phyloP scores from a whole-genome alignment of 345 rosid species.

The Salix suchowensis region DNA sequence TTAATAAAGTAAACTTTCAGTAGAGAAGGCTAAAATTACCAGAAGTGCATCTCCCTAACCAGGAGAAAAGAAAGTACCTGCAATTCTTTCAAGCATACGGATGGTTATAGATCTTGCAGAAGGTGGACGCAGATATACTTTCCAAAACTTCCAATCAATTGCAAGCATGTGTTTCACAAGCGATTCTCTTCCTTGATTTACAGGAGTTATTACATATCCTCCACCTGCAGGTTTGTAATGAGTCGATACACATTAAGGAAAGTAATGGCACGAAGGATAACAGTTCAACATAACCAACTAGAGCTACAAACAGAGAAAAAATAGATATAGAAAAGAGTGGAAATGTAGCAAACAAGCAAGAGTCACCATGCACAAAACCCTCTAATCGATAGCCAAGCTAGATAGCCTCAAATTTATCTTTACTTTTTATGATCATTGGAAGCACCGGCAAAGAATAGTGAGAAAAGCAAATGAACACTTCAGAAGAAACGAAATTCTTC shows the following conservation, averaged over 20 bases:
- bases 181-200: conserved; percentile 62
- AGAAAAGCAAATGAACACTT: not conserved
- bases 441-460: not conserved
- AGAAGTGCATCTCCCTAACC: not conserved
- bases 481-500: not conserved
- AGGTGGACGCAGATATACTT: conserved; percentile 52
- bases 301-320: not conserved
- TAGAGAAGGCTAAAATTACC: not conserved
- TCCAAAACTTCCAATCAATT: conserved; percentile 89
- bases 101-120: conserved; percentile 67
- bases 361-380: not conserved
- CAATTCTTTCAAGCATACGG: conserved; percentile 76
- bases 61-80: conserved; percentile 34
- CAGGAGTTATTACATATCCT: conserved; percentile 81
- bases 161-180: conserved; percentile 91
- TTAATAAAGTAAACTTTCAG: not conserved
- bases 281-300: not conserved
- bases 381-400: not conserved
- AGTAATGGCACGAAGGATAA: not conserved
- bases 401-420: not conserved
- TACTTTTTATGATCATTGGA: not conserved
- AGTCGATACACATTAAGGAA: not conserved
- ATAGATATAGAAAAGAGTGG: not conserved
- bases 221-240: conserved; percentile 58
- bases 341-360: not conserved